phyloP scores from a whole-genome alignment of 106 monocot genomes.

The Vanilla planifolia region DNA sequence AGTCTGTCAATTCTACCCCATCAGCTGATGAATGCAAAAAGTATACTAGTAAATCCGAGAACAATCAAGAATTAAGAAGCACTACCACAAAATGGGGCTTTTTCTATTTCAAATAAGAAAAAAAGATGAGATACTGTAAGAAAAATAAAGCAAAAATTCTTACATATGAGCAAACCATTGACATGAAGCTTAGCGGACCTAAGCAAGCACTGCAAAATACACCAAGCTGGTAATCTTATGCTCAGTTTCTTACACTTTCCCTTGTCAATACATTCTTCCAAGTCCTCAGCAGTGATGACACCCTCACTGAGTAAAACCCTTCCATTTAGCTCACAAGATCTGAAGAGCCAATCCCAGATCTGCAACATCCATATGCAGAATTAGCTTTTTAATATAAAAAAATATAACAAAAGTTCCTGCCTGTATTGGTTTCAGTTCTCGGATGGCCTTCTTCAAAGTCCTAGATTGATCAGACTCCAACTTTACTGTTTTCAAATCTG shows the following conservation, averaged over 20 bases:
- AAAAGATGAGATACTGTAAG: neutral
- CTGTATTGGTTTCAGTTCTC: conserved; percentile 64
- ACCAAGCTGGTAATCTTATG: conserved; percentile 78
- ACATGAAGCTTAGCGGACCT: conserved; percentile 54
- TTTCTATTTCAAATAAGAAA: neutral
- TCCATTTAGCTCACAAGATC: conserved; percentile 87
- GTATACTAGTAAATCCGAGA: conserved; percentile 1
- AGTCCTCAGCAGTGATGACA: conserved; percentile 48
- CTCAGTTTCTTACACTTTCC: conserved; percentile 68
- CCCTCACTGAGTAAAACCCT: conserved; percentile 57
- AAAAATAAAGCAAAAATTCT: neutral
- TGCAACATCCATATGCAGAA: conserved; percentile 7
- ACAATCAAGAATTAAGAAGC: neutral
- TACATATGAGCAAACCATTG: conserved; percentile 71
- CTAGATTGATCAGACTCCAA: conserved; percentile 34
- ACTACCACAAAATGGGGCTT: neutral
- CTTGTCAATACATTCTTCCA: conserved; percentile 54
- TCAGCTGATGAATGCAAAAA: conserved; percentile 49
- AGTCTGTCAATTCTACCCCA: conserved; percentile 64
- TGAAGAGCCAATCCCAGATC: conserved; percentile 98
- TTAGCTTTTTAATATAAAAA: neutral
- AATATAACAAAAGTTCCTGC: conserved; percentile 15
- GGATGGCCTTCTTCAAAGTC: conserved; percentile 48
- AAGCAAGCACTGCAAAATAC: conserved; percentile 68
- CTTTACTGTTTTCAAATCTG: conserved; percentile 12